Evolutionary conservation across 768 basidiomycete species (phyloP).

Genomic region (Boletus huronensis): DNA sequence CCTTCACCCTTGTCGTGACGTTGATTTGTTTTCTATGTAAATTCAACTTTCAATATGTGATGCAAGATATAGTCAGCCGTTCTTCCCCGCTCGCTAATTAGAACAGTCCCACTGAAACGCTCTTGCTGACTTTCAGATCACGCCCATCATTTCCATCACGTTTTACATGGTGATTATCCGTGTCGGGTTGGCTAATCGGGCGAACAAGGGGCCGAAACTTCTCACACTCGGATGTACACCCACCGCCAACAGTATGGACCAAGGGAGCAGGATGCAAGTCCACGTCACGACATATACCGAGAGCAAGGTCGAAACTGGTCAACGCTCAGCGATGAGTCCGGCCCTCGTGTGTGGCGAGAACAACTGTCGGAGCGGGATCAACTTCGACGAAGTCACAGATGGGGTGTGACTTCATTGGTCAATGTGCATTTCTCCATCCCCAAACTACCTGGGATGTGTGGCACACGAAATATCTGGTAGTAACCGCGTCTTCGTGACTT

Average conservation of each 20-base stretch:
- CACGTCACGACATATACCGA: conserved; percentile 1
- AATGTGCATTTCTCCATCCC: neutral
- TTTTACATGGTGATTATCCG: neutral
- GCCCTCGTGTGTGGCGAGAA: neutral
- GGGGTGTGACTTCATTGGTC: too few relatives aligned
- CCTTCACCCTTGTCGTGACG: neutral
- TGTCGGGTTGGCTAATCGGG: conserved; percentile 1
- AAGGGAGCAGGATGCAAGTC: neutral
- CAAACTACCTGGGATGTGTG: neutral
- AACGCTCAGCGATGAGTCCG: neutral
- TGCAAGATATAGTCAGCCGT: conserved; percentile 4
- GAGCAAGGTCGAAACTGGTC: neutral
- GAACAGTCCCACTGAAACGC: neutral
- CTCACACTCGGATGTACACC: neutral
- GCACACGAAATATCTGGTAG: neutral
- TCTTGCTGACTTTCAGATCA: neutral
- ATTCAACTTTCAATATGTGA: neutral
- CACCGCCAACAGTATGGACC: neutral
- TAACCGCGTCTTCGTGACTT: neutral
- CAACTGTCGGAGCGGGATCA: conserved; percentile 7
- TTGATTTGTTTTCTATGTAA: neutral
- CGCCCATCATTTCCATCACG: neutral
- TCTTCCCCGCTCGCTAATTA: neutral
- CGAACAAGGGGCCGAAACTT: neutral
- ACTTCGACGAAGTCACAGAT: neutral